Base-by-base conservation (phyloP, 2,329 filamentous ascomycete genomes). In the Aureobasidium mangrovei region DNA sequence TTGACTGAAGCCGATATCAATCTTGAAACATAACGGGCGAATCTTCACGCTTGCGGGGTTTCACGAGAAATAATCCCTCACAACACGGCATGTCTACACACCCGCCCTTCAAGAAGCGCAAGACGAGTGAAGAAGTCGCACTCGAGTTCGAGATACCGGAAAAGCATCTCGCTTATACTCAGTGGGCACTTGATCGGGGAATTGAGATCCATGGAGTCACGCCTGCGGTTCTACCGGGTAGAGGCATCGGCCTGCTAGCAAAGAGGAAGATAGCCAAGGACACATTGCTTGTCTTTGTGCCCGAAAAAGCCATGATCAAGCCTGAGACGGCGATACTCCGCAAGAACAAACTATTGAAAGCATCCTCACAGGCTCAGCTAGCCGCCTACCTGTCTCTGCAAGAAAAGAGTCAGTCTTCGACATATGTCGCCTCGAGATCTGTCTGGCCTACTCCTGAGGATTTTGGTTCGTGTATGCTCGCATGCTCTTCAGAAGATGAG, bases 241-340 rank as follows among this genome's bases (percentile, higher is more conserved):
- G 86, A 53, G 90, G 90, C 29, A 78, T 93, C 52, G 90, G 91
- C 44, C 82, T 95, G 55, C 77, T 91, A 48, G 85, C 88, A 4
- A 83, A 80, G 9, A 77, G 78, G 29, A 71, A 77, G 10, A 77
- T 93, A 57, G 72, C 85, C 71, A 72, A 76, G 69, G 76, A 75
- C 54, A 79, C 86, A 57, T 69, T 73, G 6, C 70, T 93, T 48
- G 75, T 91, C 4, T 75, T 77, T 55, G 81, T 93, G 0, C 86
- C 85, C 7, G 74, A 77, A 39, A 69, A 70, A 45, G 76, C 80
- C 29, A 80, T 93, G 49, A 73, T 88, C 48, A 85, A 82, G 31
- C 71, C 82, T n/a, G 75, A 81, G 36, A 78, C 77, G 6, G 70
- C 73, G 31, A 57, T 70, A 2, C 77, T 89, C 53, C 68, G 73